Evolutionary conservation across 768 basidiomycete genomes (phyloP).

Genomic region (Sistotremastrum niveocremeum): DNA sequence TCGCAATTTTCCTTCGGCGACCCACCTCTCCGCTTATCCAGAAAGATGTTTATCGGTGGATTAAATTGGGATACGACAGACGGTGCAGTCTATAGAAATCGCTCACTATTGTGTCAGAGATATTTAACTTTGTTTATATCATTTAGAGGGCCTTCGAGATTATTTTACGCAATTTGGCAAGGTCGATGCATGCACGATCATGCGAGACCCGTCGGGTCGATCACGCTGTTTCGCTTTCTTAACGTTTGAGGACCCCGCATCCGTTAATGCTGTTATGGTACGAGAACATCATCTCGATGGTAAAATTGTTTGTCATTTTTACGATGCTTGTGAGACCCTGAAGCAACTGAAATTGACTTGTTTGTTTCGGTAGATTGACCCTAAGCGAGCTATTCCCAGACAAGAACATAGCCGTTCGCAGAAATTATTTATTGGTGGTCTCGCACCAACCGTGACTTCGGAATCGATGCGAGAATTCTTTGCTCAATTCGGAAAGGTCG

Average conservation of each 20-base stretch:
- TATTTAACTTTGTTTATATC: slow-evolving; percentile 15
- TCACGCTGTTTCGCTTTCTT: slow-evolving; percentile 97
- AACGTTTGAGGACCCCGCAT: slow-evolving; percentile 86
- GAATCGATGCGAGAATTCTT: slow-evolving; percentile 91
- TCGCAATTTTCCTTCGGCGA: slow-evolving; percentile 12
- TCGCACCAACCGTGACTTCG: slow-evolving; percentile 84
- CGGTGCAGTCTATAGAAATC: slow-evolving; percentile 39
- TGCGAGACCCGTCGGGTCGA: slow-evolving; percentile 90
- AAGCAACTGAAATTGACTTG: slow-evolving; percentile 6
- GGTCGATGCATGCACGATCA: slow-evolving; percentile 96
- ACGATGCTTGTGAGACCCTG: not conserved
- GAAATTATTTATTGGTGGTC: slow-evolving; percentile 91
- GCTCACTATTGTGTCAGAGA: not conserved
- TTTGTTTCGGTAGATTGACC: slow-evolving; percentile 65
- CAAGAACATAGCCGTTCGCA: slow-evolving; percentile 90
- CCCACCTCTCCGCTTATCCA: slow-evolving; percentile 29
- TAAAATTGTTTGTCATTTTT: slow-evolving; percentile 66
- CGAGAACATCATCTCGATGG: slow-evolving; percentile 92
- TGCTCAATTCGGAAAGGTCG: slow-evolving; percentile 86
- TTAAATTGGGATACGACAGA: slow-evolving; percentile 99
- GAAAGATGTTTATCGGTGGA: slow-evolving; percentile 99
- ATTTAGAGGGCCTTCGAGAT: slow-evolving; percentile 55
- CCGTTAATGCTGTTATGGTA: slow-evolving; percentile 93
- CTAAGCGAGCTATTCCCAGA: slow-evolving; percentile 96
- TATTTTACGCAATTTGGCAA: slow-evolving; percentile 96